Evolutionary conservation across 768 basidiomycete genomes (phyloP).

Genomic region (Lyophyllum atratum): DNA sequence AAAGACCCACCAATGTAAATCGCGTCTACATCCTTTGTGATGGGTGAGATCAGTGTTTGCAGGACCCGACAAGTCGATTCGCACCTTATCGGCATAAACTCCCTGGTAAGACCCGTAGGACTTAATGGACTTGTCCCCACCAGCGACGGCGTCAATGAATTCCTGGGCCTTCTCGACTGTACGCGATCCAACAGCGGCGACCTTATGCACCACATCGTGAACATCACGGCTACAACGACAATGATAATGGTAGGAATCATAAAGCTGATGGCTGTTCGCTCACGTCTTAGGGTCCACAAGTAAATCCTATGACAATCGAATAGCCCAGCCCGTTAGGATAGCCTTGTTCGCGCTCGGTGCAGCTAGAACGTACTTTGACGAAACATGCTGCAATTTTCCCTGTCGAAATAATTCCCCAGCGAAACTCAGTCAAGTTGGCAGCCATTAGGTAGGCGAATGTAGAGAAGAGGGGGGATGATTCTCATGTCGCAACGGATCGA

Average conservation of each 20-base stretch:
- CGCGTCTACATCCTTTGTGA: conserved; percentile 63
- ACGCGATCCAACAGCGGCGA: conserved; percentile 80
- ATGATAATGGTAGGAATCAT: background rate
- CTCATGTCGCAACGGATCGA: background rate
- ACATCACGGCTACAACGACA: conserved; percentile 55
- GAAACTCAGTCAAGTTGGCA: conserved; percentile 45
- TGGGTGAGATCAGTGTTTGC: background rate
- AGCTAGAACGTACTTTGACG: conserved; percentile 49
- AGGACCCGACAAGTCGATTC: conserved; percentile 9
- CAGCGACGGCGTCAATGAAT: conserved; percentile 60
- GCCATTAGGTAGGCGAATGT: conserved; percentile 29
- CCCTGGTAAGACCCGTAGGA: conserved; percentile 75
- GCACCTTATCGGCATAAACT: conserved; percentile 69
- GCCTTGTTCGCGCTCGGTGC: background rate
- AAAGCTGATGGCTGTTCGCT: background rate
- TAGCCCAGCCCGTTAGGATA: background rate
- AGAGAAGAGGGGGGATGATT: background rate
- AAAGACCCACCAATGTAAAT: conserved; percentile 66
- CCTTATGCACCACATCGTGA: conserved; percentile 65
- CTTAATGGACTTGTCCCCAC: conserved; percentile 55
- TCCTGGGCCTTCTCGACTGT: conserved; percentile 63
- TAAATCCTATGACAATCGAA: conserved; percentile 60
- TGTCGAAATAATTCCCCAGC: conserved; percentile 90
- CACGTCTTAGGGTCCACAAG: conserved; percentile 75
- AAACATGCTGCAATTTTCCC: conserved; percentile 71